Evolutionary conservation across 345 rosid genomes (phyloP), one percentile per base, ranked within the genome.

Genomic region (Carallia brachiata): DNA sequence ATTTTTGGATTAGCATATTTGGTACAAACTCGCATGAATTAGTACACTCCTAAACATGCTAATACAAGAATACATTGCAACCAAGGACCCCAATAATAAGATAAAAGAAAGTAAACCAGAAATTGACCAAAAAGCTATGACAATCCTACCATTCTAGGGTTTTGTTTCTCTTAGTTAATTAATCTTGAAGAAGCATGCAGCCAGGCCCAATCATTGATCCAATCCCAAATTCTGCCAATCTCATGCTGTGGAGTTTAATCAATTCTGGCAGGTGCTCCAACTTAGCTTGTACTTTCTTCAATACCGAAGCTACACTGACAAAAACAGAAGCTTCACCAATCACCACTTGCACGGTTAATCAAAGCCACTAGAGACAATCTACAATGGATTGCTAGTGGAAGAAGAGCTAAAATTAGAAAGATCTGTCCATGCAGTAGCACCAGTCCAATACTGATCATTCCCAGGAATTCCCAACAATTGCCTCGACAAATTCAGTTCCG

Each of bases 401-500:
- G 88, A 84, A 70, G 90, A 83, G 73, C 83, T 84, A 63, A 86
- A 86, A 63, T 82, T 83, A 1, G 90, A 86, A 74, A 80, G 81
- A 86, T 84, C 89, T 2, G 82, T 83, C 93, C 89, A 86, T 30
- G 82, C 68, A 69, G 66, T 66, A 13, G 50, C 50, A 44, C 65
- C 74, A 36, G 60, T 56, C 87, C 84, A 81, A 70, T 76, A 83
- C 56, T 84, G 84, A 67, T 84, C 84, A 64, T 79, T 75, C 44
- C 82, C 86, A 30, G 65, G 78, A 58, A 71, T 68, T 69, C 90
- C 91, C 52, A 81, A 6, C 53, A 85, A 72, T 67, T 86, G 93
- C 77, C 88, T 86, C 19, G 87, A 79, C 69, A 89, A 71, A 69
- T 76, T 85, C 73, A 67, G 52, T 71, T 66, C 83, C 52, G 71